Evolutionary conservation across 805 yeast genomes (phyloP), one percentile per base, ranked within the genome.

Genomic region (Peterozyma xylosa): DNA sequence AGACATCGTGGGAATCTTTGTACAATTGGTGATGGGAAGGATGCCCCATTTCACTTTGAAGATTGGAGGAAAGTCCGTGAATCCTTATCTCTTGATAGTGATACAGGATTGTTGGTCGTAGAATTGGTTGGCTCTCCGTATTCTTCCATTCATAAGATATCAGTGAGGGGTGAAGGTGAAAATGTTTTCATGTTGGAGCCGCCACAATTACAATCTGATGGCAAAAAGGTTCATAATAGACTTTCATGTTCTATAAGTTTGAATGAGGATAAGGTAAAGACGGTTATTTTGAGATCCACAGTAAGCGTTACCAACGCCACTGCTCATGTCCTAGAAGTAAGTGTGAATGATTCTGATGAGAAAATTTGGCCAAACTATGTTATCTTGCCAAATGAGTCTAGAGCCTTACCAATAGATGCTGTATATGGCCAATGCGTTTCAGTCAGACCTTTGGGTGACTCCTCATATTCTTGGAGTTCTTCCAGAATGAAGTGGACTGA

Each of bases 51-150:
- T 97, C 80, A 89, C 35, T 95, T 95, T 66, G 96, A 90, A 54
- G 96, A 91, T 57, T 93, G 98, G 97, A 72, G 86, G 48, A 72
- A 73, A 30, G 75, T 89, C 18, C 80, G 99, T 60, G 96, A 91
- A 55, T 78, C 80, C 44, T 65, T 90, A 45, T 81, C 77, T 48
- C 76, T 83, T 3, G 83, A 83, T 44, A 77, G 73, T 36, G 76
- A 73, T 15, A 70, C 68, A n/a, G 81, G 79, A 38, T 65, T 71
- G 3, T 62, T 91, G 30, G 88, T 85, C 0, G 69, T 90, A n/a
- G 68, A 71, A 37, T 60, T 90, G 18, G 37, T 74, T 2, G 80
- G 69, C 35, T 71, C 86, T 0, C 65, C 65, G 0, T 90, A 82
- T 56, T 73, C 73, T 5, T 68, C 71, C 1, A 56, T 83, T 1